phyloP scores from a whole-genome alignment of 2,329 filamentous ascomycete genomes.

The Diplodia intermedia region DNA sequence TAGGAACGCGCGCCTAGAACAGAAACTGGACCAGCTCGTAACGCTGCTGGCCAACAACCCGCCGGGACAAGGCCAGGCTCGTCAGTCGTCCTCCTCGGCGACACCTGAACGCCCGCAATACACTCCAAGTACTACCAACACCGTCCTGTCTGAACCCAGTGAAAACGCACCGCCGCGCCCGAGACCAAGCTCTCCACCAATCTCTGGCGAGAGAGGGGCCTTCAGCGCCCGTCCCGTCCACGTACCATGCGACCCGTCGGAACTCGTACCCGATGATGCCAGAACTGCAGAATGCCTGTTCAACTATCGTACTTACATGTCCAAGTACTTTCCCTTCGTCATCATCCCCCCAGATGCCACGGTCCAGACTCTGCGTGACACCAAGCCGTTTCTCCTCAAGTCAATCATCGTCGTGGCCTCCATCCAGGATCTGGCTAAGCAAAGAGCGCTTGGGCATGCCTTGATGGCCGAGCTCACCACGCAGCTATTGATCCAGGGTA shows the following conservation, averaged over 20 bases:
- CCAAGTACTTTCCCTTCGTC: slow-evolving; percentile 31
- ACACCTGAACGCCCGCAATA: slow-evolving; percentile 21
- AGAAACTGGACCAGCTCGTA: slow-evolving; percentile 31
- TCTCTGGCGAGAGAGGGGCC: slow-evolving; percentile 19
- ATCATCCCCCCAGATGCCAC: slow-evolving; percentile 24
- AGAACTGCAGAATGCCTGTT: slow-evolving; percentile 19
- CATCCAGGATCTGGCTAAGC: slow-evolving; percentile 21
- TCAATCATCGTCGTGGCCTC: slow-evolving; percentile 27
- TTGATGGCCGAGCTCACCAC: slow-evolving; percentile 23
- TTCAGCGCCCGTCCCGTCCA: slow-evolving; percentile 20
- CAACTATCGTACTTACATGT: slow-evolving; percentile 29
- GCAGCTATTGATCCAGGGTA: slow-evolving; percentile 8
- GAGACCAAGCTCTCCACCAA: slow-evolving; percentile 5
- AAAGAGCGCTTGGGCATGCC: slow-evolving; percentile 18
- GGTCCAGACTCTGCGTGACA: slow-evolving; percentile 12
- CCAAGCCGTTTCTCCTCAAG: slow-evolving; percentile 30
- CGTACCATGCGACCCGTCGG: slow-evolving; percentile 13
- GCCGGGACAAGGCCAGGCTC: slow-evolving; percentile 2
- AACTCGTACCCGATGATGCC: slow-evolving; percentile 19
- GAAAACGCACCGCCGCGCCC: slow-evolving; percentile 1
- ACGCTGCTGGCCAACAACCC: slow-evolving; percentile 24
- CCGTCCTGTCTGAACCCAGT: background rate
- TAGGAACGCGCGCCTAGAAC: slow-evolving; percentile 27
- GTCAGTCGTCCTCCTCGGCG: slow-evolving; percentile 22
- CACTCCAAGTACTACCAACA: slow-evolving; percentile 12